Evolutionary conservation across 768 basidiomycete species (phyloP), one percentile per base, ranked within the genome.

Genomic region (Lentinula aciculospora): DNA sequence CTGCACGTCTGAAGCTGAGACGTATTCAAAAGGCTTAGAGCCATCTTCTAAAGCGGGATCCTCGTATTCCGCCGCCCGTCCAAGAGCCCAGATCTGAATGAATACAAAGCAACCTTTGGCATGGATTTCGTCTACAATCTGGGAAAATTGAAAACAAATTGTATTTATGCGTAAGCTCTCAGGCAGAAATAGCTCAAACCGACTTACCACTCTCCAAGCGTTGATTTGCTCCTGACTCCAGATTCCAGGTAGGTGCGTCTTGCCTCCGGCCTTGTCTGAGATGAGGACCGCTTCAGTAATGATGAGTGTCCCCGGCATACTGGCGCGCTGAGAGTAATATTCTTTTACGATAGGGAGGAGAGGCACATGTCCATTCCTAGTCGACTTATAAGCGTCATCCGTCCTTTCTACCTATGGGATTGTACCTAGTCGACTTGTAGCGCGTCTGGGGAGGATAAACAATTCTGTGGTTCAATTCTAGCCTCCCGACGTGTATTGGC

Each of bases 381-480:
- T 64, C n/a, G 17, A 76, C 76, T 34, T n/a, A n/a, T n/a, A n/a
- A n/a, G n/a, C n/a, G n/a, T n/a, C n/a, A n/a, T n/a, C n/a, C n/a
- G n/a, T n/a, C n/a, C n/a, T n/a, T n/a, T n/a, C n/a, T n/a, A n/a
- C n/a, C n/a, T n/a, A n/a, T n/a, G n/a, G n/a, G n/a, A n/a, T n/a
- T n/a, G n/a, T n/a, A n/a, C n/a, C n/a, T n/a, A n/a, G n/a, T n/a
- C n/a, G n/a, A n/a, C n/a, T 77, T 71, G 59, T 65, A 62, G 4
- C 83, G 76, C 0, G 83, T 85, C 21, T 81, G 60, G 2, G 84
- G 84, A 0, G 82, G 77, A 44, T 82, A 73, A 3, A 80, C 79
- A 37, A 84, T 69, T 2, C 83, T 75, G 66, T 86, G 83, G 53
- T 70, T 55, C 25, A 83, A 72, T 1, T 63, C 51, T 5, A 77